phyloP scores from a whole-genome alignment of 2,329 filamentous ascomycete species.

The Ascochyta clinopodiicola region DNA sequence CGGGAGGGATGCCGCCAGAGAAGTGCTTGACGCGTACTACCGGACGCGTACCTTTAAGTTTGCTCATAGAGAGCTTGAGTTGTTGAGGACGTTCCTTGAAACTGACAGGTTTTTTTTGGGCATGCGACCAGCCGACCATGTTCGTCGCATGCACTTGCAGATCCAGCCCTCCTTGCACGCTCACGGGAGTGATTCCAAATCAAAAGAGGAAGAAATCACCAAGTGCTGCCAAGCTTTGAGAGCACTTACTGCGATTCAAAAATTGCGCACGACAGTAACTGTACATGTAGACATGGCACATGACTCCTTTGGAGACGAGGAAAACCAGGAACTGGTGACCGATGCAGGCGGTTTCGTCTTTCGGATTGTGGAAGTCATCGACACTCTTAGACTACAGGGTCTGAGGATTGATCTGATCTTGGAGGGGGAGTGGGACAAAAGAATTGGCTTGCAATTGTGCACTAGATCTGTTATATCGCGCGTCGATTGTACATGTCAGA shows the following conservation, averaged over 20 bases:
- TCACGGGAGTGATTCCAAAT: neutral
- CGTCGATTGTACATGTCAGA: neutral
- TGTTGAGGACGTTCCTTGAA: constrained; percentile 20
- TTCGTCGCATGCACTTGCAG: constrained; percentile 21
- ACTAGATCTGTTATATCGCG: neutral
- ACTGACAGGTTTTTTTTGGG: constrained; percentile 18
- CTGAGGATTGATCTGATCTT: neutral
- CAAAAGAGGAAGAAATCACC: neutral
- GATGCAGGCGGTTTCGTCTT: neutral
- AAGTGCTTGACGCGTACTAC: constrained; percentile 30
- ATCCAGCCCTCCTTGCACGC: constrained; percentile 20
- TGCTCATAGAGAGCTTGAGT: constrained; percentile 22
- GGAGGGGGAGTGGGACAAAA: neutral
- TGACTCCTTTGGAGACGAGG: neutral
- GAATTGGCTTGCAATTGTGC: neutral
- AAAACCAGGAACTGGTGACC: neutral
- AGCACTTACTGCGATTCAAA: neutral
- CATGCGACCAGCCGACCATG: constrained; percentile 19
- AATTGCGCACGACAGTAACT: neutral
- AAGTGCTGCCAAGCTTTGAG: neutral
- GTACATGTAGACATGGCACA: constrained; percentile 3
- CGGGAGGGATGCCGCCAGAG: constrained; percentile 14
- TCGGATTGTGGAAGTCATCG: neutral
- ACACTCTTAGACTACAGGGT: neutral
- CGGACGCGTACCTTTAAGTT: constrained; percentile 30